These are phyloP conservation scores for Botrytis fragariae DNA, from an alignment of 2,329 filamentous ascomycete species.

Conservation along the genomic window DNA sequence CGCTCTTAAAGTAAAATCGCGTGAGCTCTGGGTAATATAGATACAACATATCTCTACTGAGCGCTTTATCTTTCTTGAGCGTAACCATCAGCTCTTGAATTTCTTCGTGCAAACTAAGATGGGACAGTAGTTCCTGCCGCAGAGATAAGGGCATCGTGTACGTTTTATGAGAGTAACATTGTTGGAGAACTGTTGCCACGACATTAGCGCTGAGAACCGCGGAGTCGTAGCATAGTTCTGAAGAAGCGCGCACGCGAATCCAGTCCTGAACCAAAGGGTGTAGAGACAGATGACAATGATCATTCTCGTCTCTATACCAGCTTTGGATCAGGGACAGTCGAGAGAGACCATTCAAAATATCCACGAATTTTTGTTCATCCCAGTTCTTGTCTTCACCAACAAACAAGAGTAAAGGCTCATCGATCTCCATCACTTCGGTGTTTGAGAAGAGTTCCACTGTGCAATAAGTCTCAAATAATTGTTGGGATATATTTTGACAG, in stretches of 20 bases:
- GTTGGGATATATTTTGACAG: slow-evolving; percentile 29
- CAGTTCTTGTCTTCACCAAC: slow-evolving; percentile 8
- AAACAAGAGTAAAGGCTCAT: not conserved
- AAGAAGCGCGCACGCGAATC: slow-evolving; percentile 26
- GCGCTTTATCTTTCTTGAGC: not conserved
- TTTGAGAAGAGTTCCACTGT: not conserved
- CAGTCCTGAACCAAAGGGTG: slow-evolving; percentile 32
- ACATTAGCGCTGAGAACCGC: slow-evolving; percentile 11
- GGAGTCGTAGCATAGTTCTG: slow-evolving; percentile 16
- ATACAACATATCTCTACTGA: not conserved
- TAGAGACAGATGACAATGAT: slow-evolving; percentile 25
- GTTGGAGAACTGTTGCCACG: not conserved
- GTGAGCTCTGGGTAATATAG: not conserved
- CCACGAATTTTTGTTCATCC: slow-evolving; percentile 24
- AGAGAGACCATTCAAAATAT: slow-evolving; percentile 23
- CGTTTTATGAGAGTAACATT: not conserved
- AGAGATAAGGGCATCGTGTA: slow-evolving; percentile 13
- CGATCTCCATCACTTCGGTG: too few species aligned
- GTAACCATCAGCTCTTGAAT: not conserved
- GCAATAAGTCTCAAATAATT: slow-evolving; percentile 27
- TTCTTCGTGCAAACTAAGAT: slow-evolving; percentile 20
- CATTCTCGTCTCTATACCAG: slow-evolving; percentile 22
- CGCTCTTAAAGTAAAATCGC: not conserved
- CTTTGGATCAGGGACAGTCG: slow-evolving; percentile 29
- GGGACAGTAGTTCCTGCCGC: slow-evolving; percentile 19